phyloP scores from a whole-genome alignment of 2,329 filamentous ascomycete genomes.

The Dactylella cylindrospora region DNA sequence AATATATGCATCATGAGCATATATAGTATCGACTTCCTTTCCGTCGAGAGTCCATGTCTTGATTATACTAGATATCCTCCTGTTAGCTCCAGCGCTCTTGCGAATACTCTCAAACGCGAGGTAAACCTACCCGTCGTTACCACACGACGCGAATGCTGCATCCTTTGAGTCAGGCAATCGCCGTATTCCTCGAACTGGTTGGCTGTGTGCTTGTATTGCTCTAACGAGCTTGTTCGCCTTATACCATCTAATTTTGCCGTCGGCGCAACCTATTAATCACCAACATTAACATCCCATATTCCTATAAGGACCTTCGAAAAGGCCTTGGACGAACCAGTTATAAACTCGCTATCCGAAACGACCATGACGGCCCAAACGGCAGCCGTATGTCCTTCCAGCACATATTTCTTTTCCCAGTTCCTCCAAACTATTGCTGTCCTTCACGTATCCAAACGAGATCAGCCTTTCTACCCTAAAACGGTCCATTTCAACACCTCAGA shows the following conservation, averaged over 20 bases:
- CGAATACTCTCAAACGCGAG: not conserved
- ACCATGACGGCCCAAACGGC: constrained; percentile 91
- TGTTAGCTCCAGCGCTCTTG: too few species aligned
- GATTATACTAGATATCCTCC: constrained; percentile 59
- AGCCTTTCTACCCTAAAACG: not conserved
- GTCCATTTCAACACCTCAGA: not conserved
- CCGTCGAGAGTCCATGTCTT: constrained; percentile 84
- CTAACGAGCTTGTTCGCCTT: constrained; percentile 66
- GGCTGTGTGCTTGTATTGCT: constrained; percentile 69
- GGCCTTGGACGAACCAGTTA: constrained; percentile 67
- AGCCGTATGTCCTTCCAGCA: constrained; percentile 74
- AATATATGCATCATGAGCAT: constrained; percentile 92
- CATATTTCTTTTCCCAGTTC: constrained; percentile 75
- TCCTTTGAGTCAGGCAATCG: constrained; percentile 62
- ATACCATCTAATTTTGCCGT: constrained; percentile 85
- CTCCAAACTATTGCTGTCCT: constrained; percentile 74
- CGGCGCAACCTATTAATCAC: constrained; percentile 59
- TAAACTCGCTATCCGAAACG: constrained; percentile 74
- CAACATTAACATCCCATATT: constrained; percentile 50
- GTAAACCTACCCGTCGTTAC: constrained; percentile 70
- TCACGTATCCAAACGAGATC: constrained; percentile 8
- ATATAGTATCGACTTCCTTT: constrained; percentile 71
- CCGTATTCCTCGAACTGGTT: constrained; percentile 86
- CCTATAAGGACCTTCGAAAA: not conserved
- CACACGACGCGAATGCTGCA: constrained; percentile 86